Base-by-base conservation (phyloP, 2,329 filamentous ascomycete genomes). In the Penicillium sp. region DNA sequence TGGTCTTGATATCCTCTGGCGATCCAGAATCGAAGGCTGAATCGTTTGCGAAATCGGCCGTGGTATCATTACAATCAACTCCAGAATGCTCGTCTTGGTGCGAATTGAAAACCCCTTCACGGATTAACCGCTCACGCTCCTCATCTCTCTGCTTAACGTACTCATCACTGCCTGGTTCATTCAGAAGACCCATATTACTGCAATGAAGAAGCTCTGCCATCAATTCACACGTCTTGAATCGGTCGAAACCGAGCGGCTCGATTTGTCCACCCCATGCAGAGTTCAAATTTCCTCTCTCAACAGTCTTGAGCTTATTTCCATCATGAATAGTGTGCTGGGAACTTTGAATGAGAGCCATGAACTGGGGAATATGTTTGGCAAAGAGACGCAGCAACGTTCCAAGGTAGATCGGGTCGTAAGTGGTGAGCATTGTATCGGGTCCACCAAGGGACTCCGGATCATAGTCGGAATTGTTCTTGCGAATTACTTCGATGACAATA, bases 391-490 rank as follows among this genome's bases (percentile, higher is more conserved):
- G 82, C 7, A 99, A 81, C 1, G 89, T 94, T 22, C 94, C 94
- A 0, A 99, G 84, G 69, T 97, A 99, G 66, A 99, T 99, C 4
- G 94, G 94, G 68, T 99, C 94, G 50, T 89, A 87, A 62, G 86
- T 89, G 1, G 92, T 93, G 0, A 93, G 93, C 53, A 87, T 81
- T 3, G 89, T 85, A 62, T 89, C 89, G 29, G 89, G 85, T 57
- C 92, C 90, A 47, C 89, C 86, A 59, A 92, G 87, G 65, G 92
- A 89, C 65, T 97, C 94, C 1, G 94, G 88, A 66, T 99, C 94
- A 72, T 99, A 99, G 74, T 99, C 94, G 0, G 94, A 97, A 73
- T 99, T 99, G 76, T 99, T 99, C 78, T 99, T 99, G 58, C 94
- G 85, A 71, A 99, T 99, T 44, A 99, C 94, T 76, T 99, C 94